Percentiles rank a stretch among this genome's conserved stretches.
Evolutionary conservation across 345 rosid species (phyloP).

Genomic region (Viola odorata): DNA sequence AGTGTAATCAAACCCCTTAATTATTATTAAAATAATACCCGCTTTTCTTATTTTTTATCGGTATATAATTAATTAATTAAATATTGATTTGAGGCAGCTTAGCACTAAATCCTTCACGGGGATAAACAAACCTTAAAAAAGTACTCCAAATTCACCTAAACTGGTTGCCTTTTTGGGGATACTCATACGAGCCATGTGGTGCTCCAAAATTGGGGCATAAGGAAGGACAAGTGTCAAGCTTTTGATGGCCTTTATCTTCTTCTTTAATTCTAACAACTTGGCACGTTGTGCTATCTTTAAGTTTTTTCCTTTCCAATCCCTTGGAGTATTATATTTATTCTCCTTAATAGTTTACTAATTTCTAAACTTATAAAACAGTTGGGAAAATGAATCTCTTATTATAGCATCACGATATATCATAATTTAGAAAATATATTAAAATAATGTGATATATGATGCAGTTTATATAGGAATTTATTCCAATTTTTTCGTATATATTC

Average conservation of each 20-base stretch:
- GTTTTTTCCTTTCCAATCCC: too few species aligned
- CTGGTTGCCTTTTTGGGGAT: slow-evolving; percentile 22
- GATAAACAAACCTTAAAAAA: slow-evolving; percentile 12
- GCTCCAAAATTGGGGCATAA: slow-evolving; percentile 11
- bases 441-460: too few species aligned
- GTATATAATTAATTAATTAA: background rate
- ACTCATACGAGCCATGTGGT: slow-evolving; percentile 14
- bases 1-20: background rate
- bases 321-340: too few species aligned
- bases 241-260: background rate
- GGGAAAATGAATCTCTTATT: too few species aligned
- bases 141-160: slow-evolving; percentile 16
- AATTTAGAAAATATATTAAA: too few species aligned
- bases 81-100: background rate
- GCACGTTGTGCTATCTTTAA: too few species aligned
- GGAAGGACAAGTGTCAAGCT: slow-evolving; percentile 10
- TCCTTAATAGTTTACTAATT: too few species aligned
- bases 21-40: slow-evolving; percentile 15
- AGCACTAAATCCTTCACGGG: background rate
- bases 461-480: too few species aligned
- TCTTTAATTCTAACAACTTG: background rate
- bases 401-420: too few species aligned
- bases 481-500: too few species aligned
- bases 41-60: slow-evolving; percentile 17
- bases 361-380: too few species aligned